These are phyloP conservation scores for Cryptococcus sp. DNA, from an alignment of 1,284 basidiomycete species.

Conservation along the genomic window DNA sequence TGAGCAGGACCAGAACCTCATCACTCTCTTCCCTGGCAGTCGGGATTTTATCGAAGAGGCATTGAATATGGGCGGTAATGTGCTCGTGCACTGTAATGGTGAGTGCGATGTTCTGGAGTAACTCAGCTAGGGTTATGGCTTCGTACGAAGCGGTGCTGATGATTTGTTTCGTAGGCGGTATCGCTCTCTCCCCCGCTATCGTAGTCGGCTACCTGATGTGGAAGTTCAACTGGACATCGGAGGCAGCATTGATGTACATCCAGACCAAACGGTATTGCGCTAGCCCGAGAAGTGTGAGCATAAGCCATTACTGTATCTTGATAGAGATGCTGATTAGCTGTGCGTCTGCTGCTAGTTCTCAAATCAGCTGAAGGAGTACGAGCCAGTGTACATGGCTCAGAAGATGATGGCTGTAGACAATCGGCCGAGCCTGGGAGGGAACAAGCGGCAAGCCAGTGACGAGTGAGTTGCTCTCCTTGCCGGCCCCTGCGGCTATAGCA, in stretches of 20 bases:
- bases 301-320: neutral
- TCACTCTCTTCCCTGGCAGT: slow-evolving; percentile 79
- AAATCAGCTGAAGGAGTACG: slow-evolving; percentile 88
- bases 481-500: too few species aligned
- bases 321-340: slow-evolving; percentile 3
- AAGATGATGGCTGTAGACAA: slow-evolving; percentile 25
- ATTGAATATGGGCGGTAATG: slow-evolving; percentile 67
- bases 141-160: neutral
- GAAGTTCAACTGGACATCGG: slow-evolving; percentile 69
- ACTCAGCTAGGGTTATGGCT: neutral
- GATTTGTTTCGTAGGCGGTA: slow-evolving; percentile 64
- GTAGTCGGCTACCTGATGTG: slow-evolving; percentile 93
- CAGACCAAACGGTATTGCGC: slow-evolving; percentile 90
- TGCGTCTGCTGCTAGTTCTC: slow-evolving; percentile 62
- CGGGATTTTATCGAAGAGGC: slow-evolving; percentile 77
- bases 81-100: slow-evolving; percentile 91
- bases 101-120: slow-evolving; percentile 29
- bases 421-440: neutral
- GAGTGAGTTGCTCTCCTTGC: slow-evolving; percentile 6
- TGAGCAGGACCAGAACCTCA: slow-evolving; percentile 74
- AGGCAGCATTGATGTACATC: slow-evolving; percentile 78
- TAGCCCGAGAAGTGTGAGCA: slow-evolving; percentile 70
- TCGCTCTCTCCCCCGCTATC: slow-evolving; percentile 81
- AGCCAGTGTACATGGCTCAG: slow-evolving; percentile 66
- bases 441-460: slow-evolving; percentile 21